Evolutionary conservation across 2,329 filamentous ascomycete species (phyloP).

Genomic region (Huntiella decipiens): DNA sequence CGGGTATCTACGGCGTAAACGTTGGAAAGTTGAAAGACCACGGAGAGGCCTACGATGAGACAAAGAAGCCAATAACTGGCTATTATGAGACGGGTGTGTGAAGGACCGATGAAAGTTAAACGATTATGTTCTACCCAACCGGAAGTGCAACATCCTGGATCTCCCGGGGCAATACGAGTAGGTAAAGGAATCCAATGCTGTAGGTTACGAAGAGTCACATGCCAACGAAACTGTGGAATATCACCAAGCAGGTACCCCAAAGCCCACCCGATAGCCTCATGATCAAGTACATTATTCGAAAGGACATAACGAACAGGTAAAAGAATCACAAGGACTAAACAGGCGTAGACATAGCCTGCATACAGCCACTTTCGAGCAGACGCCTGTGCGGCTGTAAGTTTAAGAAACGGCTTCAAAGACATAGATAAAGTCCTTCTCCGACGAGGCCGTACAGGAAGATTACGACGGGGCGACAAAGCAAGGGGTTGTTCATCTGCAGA

Average conservation of each 20-base stretch:
- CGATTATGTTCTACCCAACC: conserved; percentile 51
- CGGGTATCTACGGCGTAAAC: conserved; percentile 86
- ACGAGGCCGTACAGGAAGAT: conserved; percentile 18
- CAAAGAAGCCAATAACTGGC: conserved; percentile 54
- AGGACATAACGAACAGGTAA: conserved; percentile 55
- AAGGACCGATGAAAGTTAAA: conserved; percentile 45
- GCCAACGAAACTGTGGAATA: conserved; percentile 48
- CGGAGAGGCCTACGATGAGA: conserved; percentile 49
- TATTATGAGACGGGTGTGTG: conserved; percentile 65
- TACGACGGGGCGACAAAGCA: not conserved
- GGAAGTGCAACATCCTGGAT: conserved; percentile 22
- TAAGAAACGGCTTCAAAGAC: conserved; percentile 53
- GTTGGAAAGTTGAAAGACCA: conserved; percentile 55
- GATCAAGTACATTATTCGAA: conserved; percentile 43
- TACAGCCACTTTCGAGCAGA: conserved; percentile 64
- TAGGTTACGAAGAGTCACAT: conserved; percentile 48
- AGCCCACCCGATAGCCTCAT: conserved; percentile 85
- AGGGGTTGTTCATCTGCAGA: not conserved
- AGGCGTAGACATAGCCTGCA: conserved; percentile 56
- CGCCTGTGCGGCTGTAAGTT: conserved; percentile 64
- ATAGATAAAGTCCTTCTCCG: conserved; percentile 45
- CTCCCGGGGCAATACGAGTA: conserved; percentile 16
- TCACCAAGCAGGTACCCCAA: conserved; percentile 78
- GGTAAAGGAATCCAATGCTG: conserved; percentile 62
- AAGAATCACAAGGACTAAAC: conserved; percentile 47